Conservation (phyloP, 495 filamentous ascomycete genomes). For the Niebla homalea region DNA sequence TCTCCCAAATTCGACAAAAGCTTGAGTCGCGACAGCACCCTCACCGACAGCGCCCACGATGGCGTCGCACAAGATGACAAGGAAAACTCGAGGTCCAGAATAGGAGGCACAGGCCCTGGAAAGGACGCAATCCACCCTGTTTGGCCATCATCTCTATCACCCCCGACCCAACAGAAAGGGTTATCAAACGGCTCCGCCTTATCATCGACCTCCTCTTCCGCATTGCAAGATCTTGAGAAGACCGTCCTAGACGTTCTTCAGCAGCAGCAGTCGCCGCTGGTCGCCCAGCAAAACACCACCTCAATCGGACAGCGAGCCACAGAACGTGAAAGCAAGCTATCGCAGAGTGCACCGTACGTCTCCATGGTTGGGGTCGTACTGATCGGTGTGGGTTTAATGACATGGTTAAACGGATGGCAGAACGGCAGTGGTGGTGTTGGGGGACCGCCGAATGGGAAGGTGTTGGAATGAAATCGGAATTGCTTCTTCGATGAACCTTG, state of each 20-base stretch:
- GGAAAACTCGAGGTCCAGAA: neutral
- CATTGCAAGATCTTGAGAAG: slow-evolving; percentile 25
- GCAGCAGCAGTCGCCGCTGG: slow-evolving; percentile 19
- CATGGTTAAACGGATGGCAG: slow-evolving; percentile 83
- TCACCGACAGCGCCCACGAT: neutral
- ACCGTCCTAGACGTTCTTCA: slow-evolving; percentile 29
- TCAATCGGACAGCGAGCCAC: slow-evolving; percentile 13
- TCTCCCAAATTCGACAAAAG: neutral
- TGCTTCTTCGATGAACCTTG: too few species aligned
- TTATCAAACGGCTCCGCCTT: slow-evolving; percentile 8
- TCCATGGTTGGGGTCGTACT: slow-evolving; percentile 83
- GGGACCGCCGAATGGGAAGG: too few species aligned
- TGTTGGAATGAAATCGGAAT: too few species aligned
- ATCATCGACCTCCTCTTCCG: slow-evolving; percentile 5
- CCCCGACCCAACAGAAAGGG: neutral
- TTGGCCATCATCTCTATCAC: neutral
- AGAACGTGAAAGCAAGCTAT: neutral
- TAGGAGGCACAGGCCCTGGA: neutral
- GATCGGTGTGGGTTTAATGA: slow-evolving; percentile 84
- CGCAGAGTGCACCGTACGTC: slow-evolving; percentile 63
- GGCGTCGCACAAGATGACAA: neutral
- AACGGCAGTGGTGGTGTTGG: slow-evolving; percentile 21
- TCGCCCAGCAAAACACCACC: slow-evolving; percentile 24
- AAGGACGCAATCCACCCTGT: neutral
- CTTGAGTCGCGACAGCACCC: neutral